Evolutionary conservation across 768 basidiomycete genomes (phyloP).

Genomic region (Leccinum uliginosum): DNA sequence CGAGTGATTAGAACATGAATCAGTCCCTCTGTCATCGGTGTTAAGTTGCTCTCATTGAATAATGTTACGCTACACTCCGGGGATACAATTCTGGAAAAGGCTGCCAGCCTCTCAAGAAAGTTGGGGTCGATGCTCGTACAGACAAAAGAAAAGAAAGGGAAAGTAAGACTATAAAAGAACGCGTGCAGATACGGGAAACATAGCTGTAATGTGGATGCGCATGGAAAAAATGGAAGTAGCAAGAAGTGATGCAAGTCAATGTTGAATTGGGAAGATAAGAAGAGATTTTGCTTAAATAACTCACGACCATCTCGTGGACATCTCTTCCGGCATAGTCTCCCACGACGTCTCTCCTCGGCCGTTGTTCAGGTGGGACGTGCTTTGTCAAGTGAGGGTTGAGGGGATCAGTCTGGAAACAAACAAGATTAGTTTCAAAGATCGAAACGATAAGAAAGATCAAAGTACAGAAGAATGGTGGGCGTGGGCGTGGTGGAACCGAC

Average conservation of each 20-base stretch:
- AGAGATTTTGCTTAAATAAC: conserved; percentile 26
- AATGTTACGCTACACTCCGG: conserved; percentile 18
- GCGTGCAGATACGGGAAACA: conserved; percentile 20
- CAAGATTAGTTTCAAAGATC: conserved; percentile 3
- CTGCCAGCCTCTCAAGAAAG: conserved; percentile 6
- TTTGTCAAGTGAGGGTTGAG: conserved; percentile 77
- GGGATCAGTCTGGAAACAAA: conserved; percentile 63
- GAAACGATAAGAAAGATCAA: background rate
- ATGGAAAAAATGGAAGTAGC: conserved; percentile 4
- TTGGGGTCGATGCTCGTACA: conserved; percentile 19
- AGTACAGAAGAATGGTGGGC: conserved; percentile 3
- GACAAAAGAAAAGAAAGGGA: conserved; percentile 16
- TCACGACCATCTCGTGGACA: conserved; percentile 78
- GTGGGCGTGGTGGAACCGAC: background rate
- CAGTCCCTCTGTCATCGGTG: background rate
- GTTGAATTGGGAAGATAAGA: conserved; percentile 6
- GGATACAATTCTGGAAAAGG: conserved; percentile 21
- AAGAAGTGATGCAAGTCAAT: conserved; percentile 6
- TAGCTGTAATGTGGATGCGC: conserved; percentile 14
- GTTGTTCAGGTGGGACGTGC: conserved; percentile 75
- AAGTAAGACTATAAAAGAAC: conserved; percentile 18
- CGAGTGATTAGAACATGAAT: conserved; percentile 9
- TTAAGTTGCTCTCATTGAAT: conserved; percentile 4
- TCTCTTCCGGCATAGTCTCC: conserved; percentile 74
- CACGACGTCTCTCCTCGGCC: conserved; percentile 66